phyloP scores from a whole-genome alignment of 2,329 filamentous ascomycete genomes.

The Beauveria sp. region DNA sequence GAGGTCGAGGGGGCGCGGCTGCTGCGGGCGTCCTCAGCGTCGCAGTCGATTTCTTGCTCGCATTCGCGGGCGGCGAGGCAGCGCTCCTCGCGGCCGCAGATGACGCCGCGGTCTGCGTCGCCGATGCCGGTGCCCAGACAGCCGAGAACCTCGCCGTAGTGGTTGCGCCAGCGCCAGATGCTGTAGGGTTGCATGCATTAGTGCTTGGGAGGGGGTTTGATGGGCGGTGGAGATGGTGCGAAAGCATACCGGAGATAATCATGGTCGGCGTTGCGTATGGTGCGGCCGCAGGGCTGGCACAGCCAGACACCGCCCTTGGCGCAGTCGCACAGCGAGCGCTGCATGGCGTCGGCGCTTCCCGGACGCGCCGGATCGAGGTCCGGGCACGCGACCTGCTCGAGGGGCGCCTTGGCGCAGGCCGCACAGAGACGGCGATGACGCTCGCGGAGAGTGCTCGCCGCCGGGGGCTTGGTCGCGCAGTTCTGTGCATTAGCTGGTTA shows the following conservation, averaged over 20 bases:
- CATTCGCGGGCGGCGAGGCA: constrained; percentile 73
- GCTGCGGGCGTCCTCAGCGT: constrained; percentile 64
- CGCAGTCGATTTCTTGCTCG: constrained; percentile 79
- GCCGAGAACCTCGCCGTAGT: constrained; percentile 73
- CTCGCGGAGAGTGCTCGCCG: constrained; percentile 56
- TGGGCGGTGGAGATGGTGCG: too few species aligned
- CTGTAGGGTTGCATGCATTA: constrained; percentile 24
- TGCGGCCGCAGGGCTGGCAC: constrained; percentile 74
- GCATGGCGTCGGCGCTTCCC: constrained; percentile 48
- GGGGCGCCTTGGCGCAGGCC: constrained; percentile 64
- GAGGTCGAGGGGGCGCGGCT: constrained; percentile 13
- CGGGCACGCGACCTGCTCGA: constrained; percentile 46
- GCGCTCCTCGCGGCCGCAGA: constrained; percentile 69
- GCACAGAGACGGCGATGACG: constrained; percentile 77
- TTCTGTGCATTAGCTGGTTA: constrained; percentile 50
- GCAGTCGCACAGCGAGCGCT: constrained; percentile 46
- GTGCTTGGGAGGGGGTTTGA: too few species aligned
- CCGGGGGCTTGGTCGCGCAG: constrained; percentile 78
- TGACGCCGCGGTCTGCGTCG: constrained; percentile 79
- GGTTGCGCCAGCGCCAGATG: constrained; percentile 84
- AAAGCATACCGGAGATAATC: constrained; percentile 48
- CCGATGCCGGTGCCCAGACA: constrained; percentile 82
- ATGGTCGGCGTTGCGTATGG: constrained; percentile 52
- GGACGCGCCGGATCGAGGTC: constrained; percentile 36
- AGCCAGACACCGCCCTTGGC: constrained; percentile 63